Conservation (phyloP, 2,329 filamentous ascomycete genomes). For the Xylariaceae sp. region DNA sequence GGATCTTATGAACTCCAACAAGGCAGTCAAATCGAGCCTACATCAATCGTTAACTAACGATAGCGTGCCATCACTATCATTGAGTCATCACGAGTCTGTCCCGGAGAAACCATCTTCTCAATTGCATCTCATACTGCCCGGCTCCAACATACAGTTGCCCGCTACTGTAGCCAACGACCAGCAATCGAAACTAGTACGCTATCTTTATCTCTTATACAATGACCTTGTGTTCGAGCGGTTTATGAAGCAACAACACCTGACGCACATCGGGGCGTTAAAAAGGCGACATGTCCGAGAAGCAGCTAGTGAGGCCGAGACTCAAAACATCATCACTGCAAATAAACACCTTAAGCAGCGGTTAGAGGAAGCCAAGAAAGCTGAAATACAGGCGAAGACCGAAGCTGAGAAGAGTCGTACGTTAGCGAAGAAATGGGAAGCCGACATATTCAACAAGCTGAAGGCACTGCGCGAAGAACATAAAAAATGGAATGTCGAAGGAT, state of each 20-base stretch:
- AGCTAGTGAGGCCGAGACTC: slow-evolving; percentile 80
- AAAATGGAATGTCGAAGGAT: slow-evolving; percentile 64
- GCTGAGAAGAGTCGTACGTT: slow-evolving; percentile 74
- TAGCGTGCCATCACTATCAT: slow-evolving; percentile 60
- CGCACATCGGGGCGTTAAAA: slow-evolving; percentile 80
- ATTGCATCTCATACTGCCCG: slow-evolving; percentile 38
- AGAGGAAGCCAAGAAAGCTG: slow-evolving; percentile 74
- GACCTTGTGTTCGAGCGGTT: slow-evolving; percentile 85
- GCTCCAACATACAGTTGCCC: slow-evolving; percentile 38
- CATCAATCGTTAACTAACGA: slow-evolving; percentile 64
- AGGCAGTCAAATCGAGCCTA: slow-evolving; percentile 61
- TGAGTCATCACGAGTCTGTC: slow-evolving; percentile 57
- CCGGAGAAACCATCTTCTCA: slow-evolving; percentile 48
- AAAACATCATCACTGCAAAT: slow-evolving; percentile 80
- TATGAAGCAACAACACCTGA: slow-evolving; percentile 82
- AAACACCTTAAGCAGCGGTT: slow-evolving; percentile 75
- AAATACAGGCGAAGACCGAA: slow-evolving; percentile 74
- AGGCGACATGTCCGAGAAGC: slow-evolving; percentile 77
- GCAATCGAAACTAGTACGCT: slow-evolving; percentile 67
- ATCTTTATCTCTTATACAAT: slow-evolving; percentile 78
- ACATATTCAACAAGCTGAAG: slow-evolving; percentile 71
- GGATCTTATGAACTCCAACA: slow-evolving; percentile 67
- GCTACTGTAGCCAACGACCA: slow-evolving; percentile 33
- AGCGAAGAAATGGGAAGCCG: slow-evolving; percentile 79
- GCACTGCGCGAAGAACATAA: slow-evolving; percentile 73